Conservation (phyloP, 306 rosid species). For the Carpinus fangiana region DNA sequence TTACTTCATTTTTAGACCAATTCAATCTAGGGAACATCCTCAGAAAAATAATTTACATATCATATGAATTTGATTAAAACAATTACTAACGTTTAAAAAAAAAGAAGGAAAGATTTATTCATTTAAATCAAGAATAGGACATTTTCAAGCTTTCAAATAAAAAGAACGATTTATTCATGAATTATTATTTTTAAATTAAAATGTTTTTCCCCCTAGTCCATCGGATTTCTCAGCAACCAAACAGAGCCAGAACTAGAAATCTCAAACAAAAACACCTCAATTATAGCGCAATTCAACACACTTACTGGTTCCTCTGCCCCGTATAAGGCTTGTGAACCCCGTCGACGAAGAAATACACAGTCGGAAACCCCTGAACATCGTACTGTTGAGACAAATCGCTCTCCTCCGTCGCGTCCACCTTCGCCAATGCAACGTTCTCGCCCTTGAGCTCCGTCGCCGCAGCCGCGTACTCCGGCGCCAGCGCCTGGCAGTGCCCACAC, state of each 20-base stretch:
- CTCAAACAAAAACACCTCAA: neutral
- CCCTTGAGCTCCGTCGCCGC: conserved; percentile 88
- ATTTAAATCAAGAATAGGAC: no score
- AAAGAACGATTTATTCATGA: neutral
- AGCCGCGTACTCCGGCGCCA: conserved; percentile 88
- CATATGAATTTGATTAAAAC: neutral
- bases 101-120: neutral
- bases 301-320: conserved; percentile 83
- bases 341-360: conserved; percentile 69
- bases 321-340: conserved; percentile 74
- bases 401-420: conserved; percentile 90
- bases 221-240: neutral
- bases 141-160: no score
- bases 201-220: neutral
- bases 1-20: neutral
- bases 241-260: neutral
- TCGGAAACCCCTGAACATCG: conserved; percentile 87
- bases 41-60: neutral
- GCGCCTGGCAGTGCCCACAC: conserved; percentile 98
- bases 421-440: conserved; percentile 68
- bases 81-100: no score
- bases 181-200: neutral
- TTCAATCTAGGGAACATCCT: neutral
- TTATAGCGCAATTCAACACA: neutral
- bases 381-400: conserved; percentile 74